Base-by-base conservation (phyloP, 148 eudicot genomes). In the Dianthus caryophyllus region DNA sequence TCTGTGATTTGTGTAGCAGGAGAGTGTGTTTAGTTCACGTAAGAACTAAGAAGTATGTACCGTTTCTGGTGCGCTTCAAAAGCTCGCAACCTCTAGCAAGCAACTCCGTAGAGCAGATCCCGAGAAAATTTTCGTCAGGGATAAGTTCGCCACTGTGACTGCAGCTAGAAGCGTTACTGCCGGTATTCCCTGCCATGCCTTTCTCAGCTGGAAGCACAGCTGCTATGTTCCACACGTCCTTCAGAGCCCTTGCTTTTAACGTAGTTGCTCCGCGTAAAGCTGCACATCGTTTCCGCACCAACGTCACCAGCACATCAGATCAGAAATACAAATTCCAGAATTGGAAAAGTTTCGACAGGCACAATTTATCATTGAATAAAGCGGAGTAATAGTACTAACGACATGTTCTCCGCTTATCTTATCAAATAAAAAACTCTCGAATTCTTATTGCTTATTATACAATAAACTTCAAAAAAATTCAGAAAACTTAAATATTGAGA, bases 151-250 rank as follows among this genome's bases (percentile, higher is more conserved):
- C 97, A 29, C 96, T 88, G 66, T 79, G 82, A 67, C 91, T 88
- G 38, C 84, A 73, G 56, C 74, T 88, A 16, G 97, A 91, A 36
- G 79, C 88, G 66, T 70, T 82, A 22, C 87, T 82, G 47, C 81
- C 75, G 24, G 59, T 72, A 47, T 71, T 78, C 21, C 66, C 77
- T 13, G 72, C 75, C 30, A 58, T 70, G 33, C 82, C 96, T 73
- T 79, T 94, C 44, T 94, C 98, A 30, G 84, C 77, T 16, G 97
- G 97, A 52, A 90, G 83, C 63, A 94, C 96, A 0, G 97, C 85
- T 38, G 97, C 97, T 64, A 90, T 78, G 71, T 94, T 94, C 96
- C 92, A 88, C 18, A 94, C 97, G 46, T 94, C 98, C 81, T 90
- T 94, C 74, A 94, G 52, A 47, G 95, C 85, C 75, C 98, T 84